Base-by-base conservation (phyloP, 208 protist species). In the Leishmania braziliensis region DNA sequence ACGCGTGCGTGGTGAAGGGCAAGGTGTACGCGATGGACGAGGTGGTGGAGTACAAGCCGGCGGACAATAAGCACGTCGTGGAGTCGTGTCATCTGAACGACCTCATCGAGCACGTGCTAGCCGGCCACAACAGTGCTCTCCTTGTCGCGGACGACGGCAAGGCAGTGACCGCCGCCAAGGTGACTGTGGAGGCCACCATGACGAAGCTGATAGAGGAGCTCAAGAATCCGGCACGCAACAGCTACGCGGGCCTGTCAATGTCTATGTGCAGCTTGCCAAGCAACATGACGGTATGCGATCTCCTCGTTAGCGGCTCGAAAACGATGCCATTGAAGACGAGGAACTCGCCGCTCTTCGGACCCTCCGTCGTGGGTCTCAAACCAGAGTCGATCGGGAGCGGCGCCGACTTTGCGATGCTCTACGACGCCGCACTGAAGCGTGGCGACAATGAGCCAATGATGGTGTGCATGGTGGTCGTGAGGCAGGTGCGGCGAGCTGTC, bases 291-390 rank as follows among this genome's bases (percentile, higher is more conserved):
- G 81, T 84, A 62, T 79, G 84, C 65, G 88, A 90, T 78, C 85
- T 92, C 39, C 75, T 91, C 60, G 76, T 83, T 5, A 66, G 71
- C 23, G 72, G 75, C 9, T 80, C 85, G 8, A 63, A 68, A 26
- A 80, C 81, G 48, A 78, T 51, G 58, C 66, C 81, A 43, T 53
- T 92, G 77, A 78, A 87, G 71, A 74, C 84, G 70, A 82, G 84
- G 81, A 88, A 82, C 76, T 90, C 89, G 3, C 91, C 91, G 23
- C 80, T 94, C 50, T 92, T 88, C 60, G 91, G 91, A 69, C 84
- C 84, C 26, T 77, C 84, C 56, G 60, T 91, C 72, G 84, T 91
- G 80, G 73, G 86, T 39, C 58, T 88, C 51, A 79, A 75, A 43
- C 77, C 84, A n/a, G 77, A 66, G 80, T 0, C 50, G 39, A 79